phyloP scores from a whole-genome alignment of 163 green algal genomes.

The Scenedesmus sp. region DNA sequence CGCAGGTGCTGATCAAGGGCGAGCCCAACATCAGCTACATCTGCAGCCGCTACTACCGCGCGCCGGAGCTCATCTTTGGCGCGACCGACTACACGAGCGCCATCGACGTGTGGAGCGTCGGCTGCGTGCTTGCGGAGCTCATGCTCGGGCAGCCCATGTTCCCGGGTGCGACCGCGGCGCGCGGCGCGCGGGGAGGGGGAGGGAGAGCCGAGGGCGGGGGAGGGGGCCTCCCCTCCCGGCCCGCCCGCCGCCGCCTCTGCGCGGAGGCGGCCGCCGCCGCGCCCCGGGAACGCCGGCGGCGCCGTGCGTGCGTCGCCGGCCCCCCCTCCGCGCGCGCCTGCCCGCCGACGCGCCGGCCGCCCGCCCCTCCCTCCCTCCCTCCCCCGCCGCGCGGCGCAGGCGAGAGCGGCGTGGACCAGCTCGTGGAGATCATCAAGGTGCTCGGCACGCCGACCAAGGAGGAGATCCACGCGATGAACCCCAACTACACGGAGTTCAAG shows the following conservation, averaged over 20 bases:
- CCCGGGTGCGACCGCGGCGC: slow-evolving; percentile 48
- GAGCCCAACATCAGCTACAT: slow-evolving; percentile 99
- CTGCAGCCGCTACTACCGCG: slow-evolving; percentile 94
- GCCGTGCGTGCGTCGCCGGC: too few species aligned
- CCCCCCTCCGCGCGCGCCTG: too few species aligned
- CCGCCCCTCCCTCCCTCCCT: too few species aligned
- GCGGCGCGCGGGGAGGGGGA: too few species aligned
- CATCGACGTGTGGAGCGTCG: slow-evolving; percentile 98
- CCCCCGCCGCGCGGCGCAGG: slow-evolving; percentile 45
- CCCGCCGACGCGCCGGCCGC: too few species aligned
- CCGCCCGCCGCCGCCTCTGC: too few species aligned
- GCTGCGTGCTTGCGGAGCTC: slow-evolving; percentile 98
- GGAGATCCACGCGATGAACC: slow-evolving; percentile 99
- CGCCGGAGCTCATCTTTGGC: slow-evolving; percentile 99
- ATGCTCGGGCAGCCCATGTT: slow-evolving; percentile 94
- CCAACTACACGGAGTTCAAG: slow-evolving; percentile 99
- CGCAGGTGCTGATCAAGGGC: slow-evolving; percentile 78
- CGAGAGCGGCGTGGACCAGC: slow-evolving; percentile 95
- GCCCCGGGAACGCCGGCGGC: too few species aligned
- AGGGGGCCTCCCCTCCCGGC: too few species aligned
- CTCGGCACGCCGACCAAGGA: slow-evolving; percentile 68
- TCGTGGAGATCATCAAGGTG: slow-evolving; percentile 99
- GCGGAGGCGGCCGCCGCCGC: too few species aligned
- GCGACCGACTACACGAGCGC: slow-evolving; percentile 97
- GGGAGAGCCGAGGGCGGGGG: too few species aligned